Evolutionary conservation across 345 rosid species (phyloP).

Genomic region (Cochlearia excelsa): DNA sequence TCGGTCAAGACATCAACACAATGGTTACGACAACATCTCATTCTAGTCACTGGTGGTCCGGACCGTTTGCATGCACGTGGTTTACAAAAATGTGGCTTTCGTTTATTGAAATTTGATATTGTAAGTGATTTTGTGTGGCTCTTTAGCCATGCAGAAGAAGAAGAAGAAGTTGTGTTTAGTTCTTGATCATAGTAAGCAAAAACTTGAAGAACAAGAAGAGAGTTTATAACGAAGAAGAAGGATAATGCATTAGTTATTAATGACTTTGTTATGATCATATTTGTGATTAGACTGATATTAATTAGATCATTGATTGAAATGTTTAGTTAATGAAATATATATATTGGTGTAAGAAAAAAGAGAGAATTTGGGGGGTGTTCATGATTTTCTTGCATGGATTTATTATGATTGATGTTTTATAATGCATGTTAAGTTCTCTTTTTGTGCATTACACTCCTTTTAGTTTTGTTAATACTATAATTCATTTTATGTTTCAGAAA

Average conservation of each 20-base stretch:
- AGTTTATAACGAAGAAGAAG: conserved; percentile 16
- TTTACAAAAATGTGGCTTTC: conserved; percentile 29
- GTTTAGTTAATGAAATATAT: neutral
- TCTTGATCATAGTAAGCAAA: conserved; percentile 10
- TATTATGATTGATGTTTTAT: conserved; percentile 8
- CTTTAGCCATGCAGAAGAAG: conserved; percentile 22
- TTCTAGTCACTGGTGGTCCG: conserved; percentile 31
- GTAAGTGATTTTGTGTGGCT: conserved; percentile 10
- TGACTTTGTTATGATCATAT: conserved; percentile 26
- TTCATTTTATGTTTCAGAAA: conserved; percentile 3
- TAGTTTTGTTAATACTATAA: neutral
- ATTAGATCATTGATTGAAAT: conserved; percentile 7
- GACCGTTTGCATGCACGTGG: conserved; percentile 24
- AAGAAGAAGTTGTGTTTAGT: conserved; percentile 22
- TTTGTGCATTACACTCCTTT: neutral
- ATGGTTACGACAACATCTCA: conserved; percentile 36
- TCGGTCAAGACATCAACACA: conserved; percentile 34
- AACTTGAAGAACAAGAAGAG: conserved; percentile 19
- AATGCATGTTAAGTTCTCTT: conserved; percentile 33
- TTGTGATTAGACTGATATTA: neutral
- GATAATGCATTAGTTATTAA: neutral
- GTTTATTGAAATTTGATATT: conserved; percentile 6
- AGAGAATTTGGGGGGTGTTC: conserved; percentile 20
- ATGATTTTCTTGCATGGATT: conserved; percentile 37
- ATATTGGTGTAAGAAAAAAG: conserved; percentile 18